Evolutionary conservation across 176 grass and related monocot species (phyloP), one percentile per base, ranked within the genome.

Genomic region (Tillandsia leiboldiana): DNA sequence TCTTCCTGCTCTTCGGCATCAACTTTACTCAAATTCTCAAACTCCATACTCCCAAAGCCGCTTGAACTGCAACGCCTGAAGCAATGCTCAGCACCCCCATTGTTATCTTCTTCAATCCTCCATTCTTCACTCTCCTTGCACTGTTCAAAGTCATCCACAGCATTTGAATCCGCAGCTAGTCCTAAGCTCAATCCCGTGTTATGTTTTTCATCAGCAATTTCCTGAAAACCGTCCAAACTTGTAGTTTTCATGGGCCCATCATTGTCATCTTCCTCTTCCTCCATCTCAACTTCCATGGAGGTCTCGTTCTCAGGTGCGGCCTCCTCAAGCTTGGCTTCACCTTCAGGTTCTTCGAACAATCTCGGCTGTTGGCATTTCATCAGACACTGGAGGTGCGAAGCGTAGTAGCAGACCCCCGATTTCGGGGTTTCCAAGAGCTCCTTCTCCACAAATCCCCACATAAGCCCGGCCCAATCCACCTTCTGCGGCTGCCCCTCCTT

Each of bases 391-490:
- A 99, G 80, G 75, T 99, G 80, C 1, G 75, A 75, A 2, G 79
- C 90, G 63, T 78, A 94, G 53, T 93, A 87, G 69, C 87, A 99
- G 8, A 77, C 29, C n/a, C 80, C 78, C 54, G 72, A 83, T 22
- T 80, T 79, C 8, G 79, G 80, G 59, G 85, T 48, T 63, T 93
- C 82, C 11, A 77, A 49, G 24, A 99, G 80, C 84, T 99, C 95
- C 77, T 99, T 90, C 66, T 93, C 87, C 47, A 99, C 75, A 63
- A 99, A 80, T 15, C 75, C 70, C 90, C 95, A 94, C 78, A 99
- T 82, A 50, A 99, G 68, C 3, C 80, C 80, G 0, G 72, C 80
- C 95, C 95, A 94, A 75, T 99, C 82, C 27, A 99, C 90, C 89
- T 82, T 86, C 69, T 88, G 82, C 13, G 82, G 65, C 0, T 64